phyloP scores from a whole-genome alignment of 441 rosid species.

The Kokia cookei region DNA sequence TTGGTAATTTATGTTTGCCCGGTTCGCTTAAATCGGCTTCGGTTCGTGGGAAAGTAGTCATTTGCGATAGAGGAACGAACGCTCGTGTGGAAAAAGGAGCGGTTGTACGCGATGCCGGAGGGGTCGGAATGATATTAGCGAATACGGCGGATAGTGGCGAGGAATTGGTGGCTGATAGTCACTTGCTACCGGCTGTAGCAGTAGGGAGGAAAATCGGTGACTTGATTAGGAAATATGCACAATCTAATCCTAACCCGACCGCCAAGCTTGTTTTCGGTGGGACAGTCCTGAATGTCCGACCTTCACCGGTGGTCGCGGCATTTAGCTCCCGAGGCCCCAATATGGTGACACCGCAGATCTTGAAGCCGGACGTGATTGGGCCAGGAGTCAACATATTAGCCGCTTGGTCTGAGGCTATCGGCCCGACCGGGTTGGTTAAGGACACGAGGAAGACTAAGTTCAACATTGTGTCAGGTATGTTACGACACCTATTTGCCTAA shows the following conservation, averaged over 20 bases:
- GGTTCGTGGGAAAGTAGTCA: slow-evolving; percentile 67
- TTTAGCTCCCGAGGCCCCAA: slow-evolving; percentile 91
- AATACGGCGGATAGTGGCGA: slow-evolving; percentile 67
- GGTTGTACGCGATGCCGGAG: slow-evolving; percentile 81
- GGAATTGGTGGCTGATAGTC: slow-evolving; percentile 87
- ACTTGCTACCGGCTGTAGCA: slow-evolving; percentile 65
- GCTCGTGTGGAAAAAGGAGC: slow-evolving; percentile 85
- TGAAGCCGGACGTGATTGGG: slow-evolving; percentile 91
- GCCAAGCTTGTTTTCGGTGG: slow-evolving; percentile 60
- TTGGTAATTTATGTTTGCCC: slow-evolving; percentile 56
- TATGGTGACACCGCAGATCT: slow-evolving; percentile 66
- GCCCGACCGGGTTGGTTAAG: slow-evolving; percentile 66
- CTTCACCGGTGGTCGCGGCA: slow-evolving; percentile 89
- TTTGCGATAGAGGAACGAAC: slow-evolving; percentile 75
- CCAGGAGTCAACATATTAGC: slow-evolving; percentile 91
- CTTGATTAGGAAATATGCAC: slow-evolving; percentile 42
- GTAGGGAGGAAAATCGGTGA: slow-evolving; percentile 77
- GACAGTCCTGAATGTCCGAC: slow-evolving; percentile 54
- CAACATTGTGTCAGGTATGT: slow-evolving; percentile 80
- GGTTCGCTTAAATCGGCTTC: slow-evolving; percentile 55
- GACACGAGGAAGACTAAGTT: slow-evolving; percentile 57
- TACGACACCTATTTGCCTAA: too few relatives aligned
- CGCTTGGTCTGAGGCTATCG: slow-evolving; percentile 67
- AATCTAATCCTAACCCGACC: slow-evolving; percentile 33
- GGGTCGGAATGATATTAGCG: slow-evolving; percentile 78